Base-by-base conservation (phyloP, 2,329 filamentous ascomycete genomes). In the Reticulascus tulasneorum region DNA sequence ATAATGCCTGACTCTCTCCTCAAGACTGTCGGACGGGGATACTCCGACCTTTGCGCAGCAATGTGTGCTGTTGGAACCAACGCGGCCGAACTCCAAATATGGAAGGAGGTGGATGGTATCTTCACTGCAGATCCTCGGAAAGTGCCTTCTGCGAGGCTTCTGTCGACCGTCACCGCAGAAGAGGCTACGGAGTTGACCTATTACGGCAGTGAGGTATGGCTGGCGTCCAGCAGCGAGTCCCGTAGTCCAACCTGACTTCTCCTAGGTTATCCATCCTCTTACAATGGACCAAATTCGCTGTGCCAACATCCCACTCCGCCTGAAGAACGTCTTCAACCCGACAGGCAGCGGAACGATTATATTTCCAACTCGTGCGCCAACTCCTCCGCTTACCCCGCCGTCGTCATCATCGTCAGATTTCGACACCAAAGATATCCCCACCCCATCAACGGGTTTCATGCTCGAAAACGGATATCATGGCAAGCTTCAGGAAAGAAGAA, bases 51-150 rank as follows among this genome's bases (percentile, higher is more conserved):
- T 27, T 97, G 93, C 58, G 91, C 93, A 10, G 90, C 91, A 5
- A 71, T 98, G 17, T 83, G 90, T 29, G 89, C 93, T 1, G 90
- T 98, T 8, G 91, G 89, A 4, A 68, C 93, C 15, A 71, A 78
- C 49, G 93, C 93, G 1, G 69, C 82, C 35, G 93, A 98, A 60
- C 74, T 98, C 30, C 93, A 98, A 62, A 86, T 98, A 45, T 97
- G 93, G 93, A 97, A 97, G 67, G 93, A 98, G 60, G 93, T 97
- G 6, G 91, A 98, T 59, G 90, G 88, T 40, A 93, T 97, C 55
- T 93, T 95, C 63, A 82, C 76, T 2, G 73, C 74, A 6, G 90
- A 96, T 54, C 89, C 89, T 4, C 79, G 85, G 51, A 94, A 94
- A 63, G 88, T 94, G 20, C 90, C 91, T 3, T 97, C 91, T 1